Percentiles rank a stretch among this genome's conserved stretches.
phyloP scores from a whole-genome alignment of 2,329 filamentous ascomycete species.

The Calonectria pseudoreteaudii region DNA sequence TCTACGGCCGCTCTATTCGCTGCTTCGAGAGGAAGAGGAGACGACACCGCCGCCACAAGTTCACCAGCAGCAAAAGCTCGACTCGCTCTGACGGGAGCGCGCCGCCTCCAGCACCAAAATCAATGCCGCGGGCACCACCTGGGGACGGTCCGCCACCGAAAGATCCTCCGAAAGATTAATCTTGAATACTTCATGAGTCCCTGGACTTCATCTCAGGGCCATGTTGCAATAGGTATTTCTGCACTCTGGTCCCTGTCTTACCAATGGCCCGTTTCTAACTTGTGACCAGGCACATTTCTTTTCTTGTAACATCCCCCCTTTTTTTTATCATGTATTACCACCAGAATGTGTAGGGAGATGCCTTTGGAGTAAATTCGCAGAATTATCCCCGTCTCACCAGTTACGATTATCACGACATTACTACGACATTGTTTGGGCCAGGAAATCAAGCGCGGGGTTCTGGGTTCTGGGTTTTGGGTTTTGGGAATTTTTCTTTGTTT shows the following conservation, averaged over 20 bases:
- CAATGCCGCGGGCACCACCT: slow-evolving; percentile 17
- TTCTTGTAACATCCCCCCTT: slow-evolving; percentile 23
- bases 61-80: slow-evolving; percentile 48
- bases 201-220: slow-evolving; percentile 2
- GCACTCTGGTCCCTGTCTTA: not conserved
- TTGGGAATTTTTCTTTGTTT: not conserved
- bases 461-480: not conserved
- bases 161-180: slow-evolving; percentile 28
- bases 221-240: not conserved
- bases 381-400: not conserved
- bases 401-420: not conserved
- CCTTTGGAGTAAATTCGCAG: slow-evolving; percentile 2
- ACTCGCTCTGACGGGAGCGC: slow-evolving; percentile 41
- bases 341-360: not conserved
- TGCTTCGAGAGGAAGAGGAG: slow-evolving; percentile 46
- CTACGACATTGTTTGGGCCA: not conserved
- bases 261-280: not conserved
- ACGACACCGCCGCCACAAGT: slow-evolving; percentile 40
- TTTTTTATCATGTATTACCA: slow-evolving; percentile 25
- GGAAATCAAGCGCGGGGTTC: not conserved
- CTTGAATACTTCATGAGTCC: not conserved
- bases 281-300: not conserved
- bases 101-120: slow-evolving; percentile 13
- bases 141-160: not conserved
- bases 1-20: slow-evolving; percentile 54